Evolutionary conservation across 129 eudicot species (phyloP), one percentile per base, ranked within the genome.

Genomic region (Saposhnikovia divaricata): DNA sequence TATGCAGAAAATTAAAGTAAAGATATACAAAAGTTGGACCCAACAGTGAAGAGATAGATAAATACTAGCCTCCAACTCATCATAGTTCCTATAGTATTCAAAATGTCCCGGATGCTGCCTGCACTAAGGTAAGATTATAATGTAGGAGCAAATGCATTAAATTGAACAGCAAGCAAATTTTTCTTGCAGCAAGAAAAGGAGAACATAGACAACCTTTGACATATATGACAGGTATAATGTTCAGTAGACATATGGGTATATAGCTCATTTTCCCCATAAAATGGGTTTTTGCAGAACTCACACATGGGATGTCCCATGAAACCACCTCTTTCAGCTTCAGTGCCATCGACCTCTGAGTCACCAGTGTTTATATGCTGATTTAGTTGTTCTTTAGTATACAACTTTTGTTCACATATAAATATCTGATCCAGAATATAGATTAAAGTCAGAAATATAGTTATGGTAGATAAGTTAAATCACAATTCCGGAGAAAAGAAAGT

Each of bases 201-300:
- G 81, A 43, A 73, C 11, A 40, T 59, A 43, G 42, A 31, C 57
- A 78, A 81, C 88, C 88, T 85, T 80, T 81, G 80, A 43, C 88
- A 85, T 42, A 85, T 78, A 39, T 85, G 88, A 78, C 88, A 85
- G 40, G 88, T 81, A 75, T 85, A 85, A 80, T 85, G 88, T 23
- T 85, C 88, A 4, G 88, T 85, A 19, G 85, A 78, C 88, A 85
- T 81, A 63, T 85, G 88, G 46, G 82, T 23, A 77, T 85, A 85
- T 25, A 85, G 88, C 78, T 85, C 88, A 55, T 79, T 85, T 48
- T 85, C 85, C 78, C 88, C 85, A 85, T 85, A 85, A 44, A 82
- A 85, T 45, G 88, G 85, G 55, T 46, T 74, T 59, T 5, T 50
- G 78, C 88, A 85, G 51, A 78, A 85, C 47, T 85, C 81, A 27